phyloP scores from a whole-genome alignment of 139 green algal genomes.

The Haematococcus sp. region DNA sequence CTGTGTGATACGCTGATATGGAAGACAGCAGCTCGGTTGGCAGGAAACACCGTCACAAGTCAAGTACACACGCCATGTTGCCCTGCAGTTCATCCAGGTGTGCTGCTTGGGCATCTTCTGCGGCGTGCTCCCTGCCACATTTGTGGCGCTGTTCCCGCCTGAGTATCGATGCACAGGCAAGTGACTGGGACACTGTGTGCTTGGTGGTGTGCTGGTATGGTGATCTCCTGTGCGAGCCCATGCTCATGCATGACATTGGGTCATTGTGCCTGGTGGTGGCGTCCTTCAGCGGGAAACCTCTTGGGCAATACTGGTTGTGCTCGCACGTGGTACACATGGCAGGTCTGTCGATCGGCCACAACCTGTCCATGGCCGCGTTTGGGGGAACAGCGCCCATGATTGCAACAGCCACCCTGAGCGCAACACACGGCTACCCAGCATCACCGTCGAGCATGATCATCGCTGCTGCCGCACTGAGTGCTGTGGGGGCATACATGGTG shows the following conservation, averaged over 20 bases:
- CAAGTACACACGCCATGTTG: no score
- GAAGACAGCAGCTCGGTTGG: no score
- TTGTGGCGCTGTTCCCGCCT: slow-evolving; percentile 30
- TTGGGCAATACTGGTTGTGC: no score
- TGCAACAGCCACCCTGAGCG: slow-evolving; percentile 27
- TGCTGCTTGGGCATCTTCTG: slow-evolving; percentile 30
- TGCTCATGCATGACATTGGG: no score
- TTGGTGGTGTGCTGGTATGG: not conserved
- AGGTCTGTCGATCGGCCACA: slow-evolving; percentile 38
- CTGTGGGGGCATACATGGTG: slow-evolving; percentile 18
- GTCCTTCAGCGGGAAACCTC: no score
- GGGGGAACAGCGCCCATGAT: slow-evolving; percentile 40
- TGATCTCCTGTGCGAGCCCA: no score
- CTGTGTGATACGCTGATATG: no score
- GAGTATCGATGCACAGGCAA: slow-evolving; percentile 16
- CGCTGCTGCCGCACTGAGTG: slow-evolving; percentile 10
- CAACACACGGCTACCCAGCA: slow-evolving; percentile 17
- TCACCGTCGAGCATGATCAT: slow-evolving; percentile 20
- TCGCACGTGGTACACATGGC: slow-evolving; percentile 10
- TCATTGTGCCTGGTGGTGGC: no score
- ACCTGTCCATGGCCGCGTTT: slow-evolving; percentile 36
- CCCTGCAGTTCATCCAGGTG: slow-evolving; percentile 2
- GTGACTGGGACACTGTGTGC: not conserved
- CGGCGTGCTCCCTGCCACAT: slow-evolving; percentile 30
- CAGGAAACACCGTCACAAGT: no score